Evolutionary conservation across 2,329 filamentous ascomycete species (phyloP).

Genomic region (Venturia oleaginea): DNA sequence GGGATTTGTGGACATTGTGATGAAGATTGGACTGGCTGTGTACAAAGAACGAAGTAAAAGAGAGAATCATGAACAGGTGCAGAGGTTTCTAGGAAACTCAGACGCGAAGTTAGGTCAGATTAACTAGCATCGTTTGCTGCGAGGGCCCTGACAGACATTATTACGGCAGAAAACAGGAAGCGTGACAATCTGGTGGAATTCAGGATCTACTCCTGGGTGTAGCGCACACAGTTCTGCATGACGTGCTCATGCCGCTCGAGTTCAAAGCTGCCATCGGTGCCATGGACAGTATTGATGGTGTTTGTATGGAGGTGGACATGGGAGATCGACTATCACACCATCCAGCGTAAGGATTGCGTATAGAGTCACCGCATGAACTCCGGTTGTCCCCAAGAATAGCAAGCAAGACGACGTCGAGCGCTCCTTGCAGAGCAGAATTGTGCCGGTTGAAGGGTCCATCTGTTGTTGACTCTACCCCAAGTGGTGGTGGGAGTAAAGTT

Average conservation of each 20-base stretch:
- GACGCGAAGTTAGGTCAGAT: background rate
- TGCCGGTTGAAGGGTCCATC: no score
- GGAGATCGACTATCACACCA: constrained; percentile 2
- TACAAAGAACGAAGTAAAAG: background rate
- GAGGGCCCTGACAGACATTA: background rate
- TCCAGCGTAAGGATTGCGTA: background rate
- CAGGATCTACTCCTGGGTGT: background rate
- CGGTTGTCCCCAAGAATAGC: no score
- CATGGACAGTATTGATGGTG: background rate
- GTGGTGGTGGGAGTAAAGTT: no score
- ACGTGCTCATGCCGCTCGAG: background rate
- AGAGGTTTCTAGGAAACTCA: background rate
- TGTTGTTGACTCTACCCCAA: no score
- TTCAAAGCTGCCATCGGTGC: background rate
- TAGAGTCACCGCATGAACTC: background rate
- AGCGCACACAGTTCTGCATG: background rate
- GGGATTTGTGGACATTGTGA: background rate
- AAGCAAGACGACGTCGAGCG: no score
- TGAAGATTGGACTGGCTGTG: background rate
- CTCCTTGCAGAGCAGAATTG: no score
- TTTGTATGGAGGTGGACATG: background rate
- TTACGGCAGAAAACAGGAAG: background rate
- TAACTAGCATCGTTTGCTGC: background rate
- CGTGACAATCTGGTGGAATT: background rate
- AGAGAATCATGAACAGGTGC: background rate